A percentile compares a stretch with the other conserved stretches of the same genome.
Evolutionary conservation across 768 basidiomycete genomes (phyloP).

Genomic region (Leccinellum rugosiceps): DNA sequence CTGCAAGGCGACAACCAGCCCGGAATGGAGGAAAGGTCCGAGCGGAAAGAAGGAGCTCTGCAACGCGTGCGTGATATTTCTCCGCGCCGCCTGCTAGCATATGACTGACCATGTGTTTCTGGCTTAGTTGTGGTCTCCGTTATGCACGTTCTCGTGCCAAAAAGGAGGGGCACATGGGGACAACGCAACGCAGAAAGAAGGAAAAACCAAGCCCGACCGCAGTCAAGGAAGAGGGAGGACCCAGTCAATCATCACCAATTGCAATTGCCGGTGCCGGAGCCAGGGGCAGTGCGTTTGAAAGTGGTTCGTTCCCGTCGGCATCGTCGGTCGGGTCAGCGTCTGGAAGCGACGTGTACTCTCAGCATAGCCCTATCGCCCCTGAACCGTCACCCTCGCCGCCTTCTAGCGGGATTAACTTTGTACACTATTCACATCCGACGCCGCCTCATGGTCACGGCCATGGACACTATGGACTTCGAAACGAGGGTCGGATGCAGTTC

Average conservation of each 20-base stretch:
- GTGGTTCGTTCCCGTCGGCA: constrained; percentile 43
- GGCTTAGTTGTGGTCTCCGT: constrained; percentile 71
- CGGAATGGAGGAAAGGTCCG: constrained; percentile 91
- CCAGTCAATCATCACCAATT: constrained; percentile 33
- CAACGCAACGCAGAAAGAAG: constrained; percentile 55
- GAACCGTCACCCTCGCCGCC: constrained; percentile 69
- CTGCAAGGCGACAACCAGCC: constrained; percentile 78
- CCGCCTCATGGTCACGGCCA: constrained; percentile 7
- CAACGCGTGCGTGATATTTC: constrained; percentile 71
- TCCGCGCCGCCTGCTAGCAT: constrained; percentile 9
- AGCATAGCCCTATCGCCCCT: constrained; percentile 39
- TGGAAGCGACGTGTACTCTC: constrained; percentile 54
- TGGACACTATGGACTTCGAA: constrained; percentile 24
- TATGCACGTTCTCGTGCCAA: constrained; percentile 87
- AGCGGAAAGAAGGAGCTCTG: constrained; percentile 89
- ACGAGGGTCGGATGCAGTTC: constrained; percentile 29
- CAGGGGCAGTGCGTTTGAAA: constrained; percentile 47
- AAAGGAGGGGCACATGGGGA: constrained; percentile 64
- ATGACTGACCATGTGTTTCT: constrained; percentile 22
- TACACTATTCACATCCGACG: constrained; percentile 48
- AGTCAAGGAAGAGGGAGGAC: constrained; percentile 26
- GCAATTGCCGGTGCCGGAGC: constrained; percentile 44
- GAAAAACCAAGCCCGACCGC: constrained; percentile 44
- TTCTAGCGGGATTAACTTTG: constrained; percentile 50
- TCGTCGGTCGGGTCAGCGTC: constrained; percentile 55